phyloP scores from a whole-genome alignment of 2,329 filamentous ascomycete species.

The Colletotrichum shisoi region DNA sequence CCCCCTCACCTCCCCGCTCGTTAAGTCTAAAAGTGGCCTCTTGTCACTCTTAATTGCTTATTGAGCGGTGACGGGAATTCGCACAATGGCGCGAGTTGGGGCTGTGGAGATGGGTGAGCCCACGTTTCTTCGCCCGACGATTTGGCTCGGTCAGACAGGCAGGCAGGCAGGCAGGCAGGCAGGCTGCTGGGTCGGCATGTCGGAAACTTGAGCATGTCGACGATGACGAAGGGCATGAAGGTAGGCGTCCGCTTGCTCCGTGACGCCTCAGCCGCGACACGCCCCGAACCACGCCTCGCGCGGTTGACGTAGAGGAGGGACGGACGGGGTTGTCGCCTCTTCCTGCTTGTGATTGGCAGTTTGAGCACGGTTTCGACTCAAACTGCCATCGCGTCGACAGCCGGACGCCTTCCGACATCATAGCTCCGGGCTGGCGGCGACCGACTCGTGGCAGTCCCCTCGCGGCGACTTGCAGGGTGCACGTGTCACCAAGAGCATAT shows the following conservation, averaged over 20 bases:
- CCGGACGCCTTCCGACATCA: neutral
- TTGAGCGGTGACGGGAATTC: slow-evolving; percentile 12
- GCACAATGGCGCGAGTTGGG: neutral
- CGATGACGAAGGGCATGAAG: slow-evolving; percentile 17
- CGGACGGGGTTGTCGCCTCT: slow-evolving; percentile 9
- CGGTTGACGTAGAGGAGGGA: neutral
- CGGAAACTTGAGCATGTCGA: slow-evolving; percentile 4
- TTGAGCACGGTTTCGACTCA: slow-evolving; percentile 24
- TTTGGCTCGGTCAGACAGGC: neutral
- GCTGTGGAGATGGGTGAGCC: neutral
- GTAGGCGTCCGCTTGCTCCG: slow-evolving; percentile 7
- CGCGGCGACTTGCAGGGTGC: no score
- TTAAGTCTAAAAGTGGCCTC: neutral
- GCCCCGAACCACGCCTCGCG: slow-evolving; percentile 2
- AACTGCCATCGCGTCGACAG: neutral
- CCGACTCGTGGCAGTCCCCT: neutral
- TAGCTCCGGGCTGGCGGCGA: neutral
- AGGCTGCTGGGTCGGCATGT: neutral
- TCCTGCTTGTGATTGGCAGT: neutral
- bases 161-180: no score
- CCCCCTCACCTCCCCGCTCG: slow-evolving; percentile 9
- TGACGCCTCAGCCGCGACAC: slow-evolving; percentile 8
- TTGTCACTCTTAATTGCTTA: no score
- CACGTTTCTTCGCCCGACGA: neutral
- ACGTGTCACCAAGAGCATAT: no score